Evolutionary conservation across 2,329 filamentous ascomycete genomes (phyloP).

Genomic region (Cadophora sp.): DNA sequence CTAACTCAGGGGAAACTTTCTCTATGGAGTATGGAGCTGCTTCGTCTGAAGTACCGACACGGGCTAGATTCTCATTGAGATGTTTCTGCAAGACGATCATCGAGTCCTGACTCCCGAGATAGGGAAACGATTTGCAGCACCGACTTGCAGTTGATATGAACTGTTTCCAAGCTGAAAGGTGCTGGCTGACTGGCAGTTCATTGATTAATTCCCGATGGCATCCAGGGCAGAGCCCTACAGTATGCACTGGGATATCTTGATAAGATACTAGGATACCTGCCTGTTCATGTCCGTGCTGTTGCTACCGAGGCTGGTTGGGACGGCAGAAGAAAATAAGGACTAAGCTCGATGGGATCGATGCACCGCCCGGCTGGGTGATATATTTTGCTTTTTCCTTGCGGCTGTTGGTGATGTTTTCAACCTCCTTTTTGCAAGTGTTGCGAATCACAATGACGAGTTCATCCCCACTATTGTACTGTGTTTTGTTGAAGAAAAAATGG

Average conservation of each 20-base stretch:
- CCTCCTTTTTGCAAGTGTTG: neutral
- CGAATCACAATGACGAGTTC: neutral
- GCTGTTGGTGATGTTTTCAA: neutral
- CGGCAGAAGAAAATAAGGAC: neutral
- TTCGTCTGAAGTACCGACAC: no score
- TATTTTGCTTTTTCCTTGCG: neutral
- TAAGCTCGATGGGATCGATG: neutral
- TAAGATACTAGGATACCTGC: slow-evolving; percentile 23
- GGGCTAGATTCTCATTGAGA: no score
- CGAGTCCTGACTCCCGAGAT: no score
- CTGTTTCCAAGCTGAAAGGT: neutral
- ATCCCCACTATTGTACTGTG: neutral
- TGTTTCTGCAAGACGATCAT: no score
- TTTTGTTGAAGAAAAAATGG: neutral
- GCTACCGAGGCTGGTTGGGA: neutral
- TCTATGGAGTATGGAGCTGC: no score
- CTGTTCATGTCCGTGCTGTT: neutral
- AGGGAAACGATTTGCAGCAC: no score
- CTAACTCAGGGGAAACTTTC: no score
- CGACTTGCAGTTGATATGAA: no score
- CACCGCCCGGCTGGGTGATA: neutral
- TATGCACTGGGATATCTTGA: slow-evolving; percentile 24
- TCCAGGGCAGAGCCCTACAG: slow-evolving; percentile 19
- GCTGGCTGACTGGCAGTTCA: neutral
- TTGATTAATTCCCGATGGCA: slow-evolving; percentile 9